Evolutionary conservation across 305 asterid genomes (phyloP).

Genomic region (Withania somnifera): DNA sequence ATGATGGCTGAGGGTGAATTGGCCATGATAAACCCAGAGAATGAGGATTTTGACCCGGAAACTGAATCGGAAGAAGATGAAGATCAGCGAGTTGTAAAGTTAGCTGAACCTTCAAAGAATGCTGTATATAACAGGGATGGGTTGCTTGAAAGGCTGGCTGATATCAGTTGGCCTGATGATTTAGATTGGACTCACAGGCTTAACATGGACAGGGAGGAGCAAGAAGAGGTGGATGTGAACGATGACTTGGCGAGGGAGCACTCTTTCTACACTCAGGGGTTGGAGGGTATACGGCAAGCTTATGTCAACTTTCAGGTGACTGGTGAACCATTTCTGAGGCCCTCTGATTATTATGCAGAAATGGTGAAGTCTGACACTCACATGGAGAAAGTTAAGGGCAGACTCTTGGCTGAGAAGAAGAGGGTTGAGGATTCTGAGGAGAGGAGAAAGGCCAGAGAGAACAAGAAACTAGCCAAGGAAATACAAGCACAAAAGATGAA

Average conservation of each 20-base stretch:
- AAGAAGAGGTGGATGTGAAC: slow-evolving; percentile 58
- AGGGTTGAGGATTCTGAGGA: slow-evolving; percentile 71
- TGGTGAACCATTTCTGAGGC: slow-evolving; percentile 58
- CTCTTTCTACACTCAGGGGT: slow-evolving; percentile 71
- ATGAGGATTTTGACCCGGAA: slow-evolving; percentile 40
- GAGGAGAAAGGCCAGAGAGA: slow-evolving; percentile 76
- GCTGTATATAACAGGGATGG: slow-evolving; percentile 54
- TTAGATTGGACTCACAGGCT: slow-evolving; percentile 69
- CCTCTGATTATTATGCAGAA: slow-evolving; percentile 79
- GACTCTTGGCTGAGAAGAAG: slow-evolving; percentile 67
- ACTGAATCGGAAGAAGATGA: slow-evolving; percentile 42
- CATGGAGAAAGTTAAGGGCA: slow-evolving; percentile 87
- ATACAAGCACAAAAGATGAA: slow-evolving; percentile 60
- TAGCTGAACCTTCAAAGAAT: slow-evolving; percentile 60
- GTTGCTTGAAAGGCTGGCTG: slow-evolving; percentile 61
- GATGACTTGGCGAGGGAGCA: slow-evolving; percentile 71
- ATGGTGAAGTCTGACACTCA: slow-evolving; percentile 80
- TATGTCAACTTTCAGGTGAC: slow-evolving; percentile 36
- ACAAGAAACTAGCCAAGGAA: slow-evolving; percentile 75
- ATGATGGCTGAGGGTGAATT: not conserved
- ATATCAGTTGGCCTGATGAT: slow-evolving; percentile 57
- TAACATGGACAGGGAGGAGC: slow-evolving; percentile 37
- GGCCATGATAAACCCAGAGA: not conserved
- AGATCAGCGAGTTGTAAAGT: slow-evolving; percentile 35
- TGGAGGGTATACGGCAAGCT: slow-evolving; percentile 60